Base-by-base conservation (phyloP, 2,329 filamentous ascomycete species). In the Curvularia sp. region DNA sequence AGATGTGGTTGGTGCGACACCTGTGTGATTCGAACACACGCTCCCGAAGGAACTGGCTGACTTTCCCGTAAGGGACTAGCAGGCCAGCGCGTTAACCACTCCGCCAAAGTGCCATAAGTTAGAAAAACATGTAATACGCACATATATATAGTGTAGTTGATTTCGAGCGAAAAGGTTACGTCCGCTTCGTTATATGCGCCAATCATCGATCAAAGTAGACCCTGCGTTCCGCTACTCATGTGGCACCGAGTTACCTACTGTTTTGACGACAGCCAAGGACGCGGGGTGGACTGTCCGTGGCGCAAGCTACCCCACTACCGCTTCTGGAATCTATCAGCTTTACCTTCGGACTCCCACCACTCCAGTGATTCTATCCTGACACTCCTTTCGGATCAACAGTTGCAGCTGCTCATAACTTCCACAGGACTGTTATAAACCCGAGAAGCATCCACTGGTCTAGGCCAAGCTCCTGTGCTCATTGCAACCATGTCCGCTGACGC, bases 401-500 rank as follows among this genome's bases (percentile, higher is more conserved):
- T 5, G 7, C 10, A 10, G 28, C 5, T 12, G 7, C 7, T 19
- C 5, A 13, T 30, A 7, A 28, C 19, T 8, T 27, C 19, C 23
- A n/a, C 5, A 19, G 9, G 2, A 13, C 18, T 15, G 13, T 23
- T 19, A 9, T 12, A 28, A 39, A 10, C 23, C 4, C 21, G n/a
- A 28, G 6, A 28, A 27, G 27, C 8, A 9, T 49, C 15, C n/a
- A n/a, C 18, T n/a, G 12, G 1, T 39, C 21, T 15, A 39, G 10
- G n/a, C 43, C 5, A 15, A 5, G 10, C 36, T 19, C 42, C 23
- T 34, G 54, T 42, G 18, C 27, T 19, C 19, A 6, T 3, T n/a
- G 2, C 46, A 36, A n/a, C 27, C 55, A 89, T 90, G 87, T 88
- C 88, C n/a, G 81, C 85, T 55, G 83, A 86, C 68, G 75, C 87